A percentile compares a stretch with the other conserved stretches of the same genome.
These are phyloP conservation scores for Tympanopsis confertula DNA, from an alignment of 2,329 filamentous ascomycete species.

Conservation along the genomic window DNA sequence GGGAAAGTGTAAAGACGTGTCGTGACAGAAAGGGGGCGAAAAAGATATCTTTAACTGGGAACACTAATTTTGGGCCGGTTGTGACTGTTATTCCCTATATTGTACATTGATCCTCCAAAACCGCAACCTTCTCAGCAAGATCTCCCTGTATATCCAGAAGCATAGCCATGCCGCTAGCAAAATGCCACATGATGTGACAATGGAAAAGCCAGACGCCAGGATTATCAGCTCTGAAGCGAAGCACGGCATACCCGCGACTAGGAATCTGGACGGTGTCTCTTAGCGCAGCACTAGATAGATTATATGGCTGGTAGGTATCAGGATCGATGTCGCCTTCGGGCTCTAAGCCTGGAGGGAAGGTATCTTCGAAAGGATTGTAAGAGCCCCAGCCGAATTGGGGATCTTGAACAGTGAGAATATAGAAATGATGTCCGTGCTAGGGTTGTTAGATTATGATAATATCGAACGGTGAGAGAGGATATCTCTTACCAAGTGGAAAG, in stretches of 20 bases:
- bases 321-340: neutral
- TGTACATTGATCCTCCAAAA: too few relatives aligned
- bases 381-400: conserved; percentile 12
- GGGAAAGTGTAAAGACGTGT: too few relatives aligned
- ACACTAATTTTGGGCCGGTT: too few relatives aligned
- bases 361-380: conserved; percentile 10
- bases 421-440: conserved; percentile 13
- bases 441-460: neutral
- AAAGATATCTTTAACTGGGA: too few relatives aligned
- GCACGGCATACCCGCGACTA: conserved; percentile 54
- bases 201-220: conserved; percentile 63
- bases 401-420: conserved; percentile 8
- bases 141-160: too few relatives aligned
- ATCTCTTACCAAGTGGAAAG: conserved; percentile 10
- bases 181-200: conserved; percentile 73
- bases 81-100: too few relatives aligned
- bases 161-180: conserved; percentile 51
- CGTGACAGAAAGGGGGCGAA: too few relatives aligned
- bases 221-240: conserved; percentile 59
- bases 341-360: neutral
- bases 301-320: too few relatives aligned
- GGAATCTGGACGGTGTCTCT: conserved; percentile 58
- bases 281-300: too few relatives aligned
- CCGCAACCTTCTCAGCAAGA: too few relatives aligned
- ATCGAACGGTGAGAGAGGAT: neutral